phyloP scores from a whole-genome alignment of 768 basidiomycete species.

The Termitomyces sp. region DNA sequence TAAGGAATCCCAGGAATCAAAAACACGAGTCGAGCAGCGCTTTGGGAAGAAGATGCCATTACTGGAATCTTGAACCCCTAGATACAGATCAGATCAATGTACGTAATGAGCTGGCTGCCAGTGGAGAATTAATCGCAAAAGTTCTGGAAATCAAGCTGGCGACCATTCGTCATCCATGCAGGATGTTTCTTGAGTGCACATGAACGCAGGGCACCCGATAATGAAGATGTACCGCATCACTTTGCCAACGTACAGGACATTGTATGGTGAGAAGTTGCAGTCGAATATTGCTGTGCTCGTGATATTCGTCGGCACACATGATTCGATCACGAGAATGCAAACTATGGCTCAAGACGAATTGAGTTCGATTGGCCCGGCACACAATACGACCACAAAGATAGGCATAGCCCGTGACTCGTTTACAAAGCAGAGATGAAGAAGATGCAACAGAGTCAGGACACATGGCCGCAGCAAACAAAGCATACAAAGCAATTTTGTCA shows the following conservation, averaged over 20 bases:
- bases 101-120: background rate
- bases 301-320: background rate
- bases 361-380: background rate
- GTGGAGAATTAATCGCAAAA: background rate
- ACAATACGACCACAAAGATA: background rate
- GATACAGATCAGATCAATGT: background rate
- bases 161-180: background rate
- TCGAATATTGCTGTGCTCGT: background rate
- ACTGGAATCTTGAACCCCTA: background rate
- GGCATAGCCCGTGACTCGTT: background rate
- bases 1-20: background rate
- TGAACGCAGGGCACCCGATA: background rate
- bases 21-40: background rate
- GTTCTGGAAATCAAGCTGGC: background rate
- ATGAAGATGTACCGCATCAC: background rate
- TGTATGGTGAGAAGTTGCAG: background rate
- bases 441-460: background rate
- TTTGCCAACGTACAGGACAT: background rate
- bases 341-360: background rate
- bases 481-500: too few species aligned
- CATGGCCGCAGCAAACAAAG: too few species aligned
- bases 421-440: background rate
- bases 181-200: background rate
- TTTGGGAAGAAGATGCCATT: background rate
- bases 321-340: background rate